Conservation (phyloP, 2,329 filamentous ascomycete species). For the Incumbomyces delicatus region DNA sequence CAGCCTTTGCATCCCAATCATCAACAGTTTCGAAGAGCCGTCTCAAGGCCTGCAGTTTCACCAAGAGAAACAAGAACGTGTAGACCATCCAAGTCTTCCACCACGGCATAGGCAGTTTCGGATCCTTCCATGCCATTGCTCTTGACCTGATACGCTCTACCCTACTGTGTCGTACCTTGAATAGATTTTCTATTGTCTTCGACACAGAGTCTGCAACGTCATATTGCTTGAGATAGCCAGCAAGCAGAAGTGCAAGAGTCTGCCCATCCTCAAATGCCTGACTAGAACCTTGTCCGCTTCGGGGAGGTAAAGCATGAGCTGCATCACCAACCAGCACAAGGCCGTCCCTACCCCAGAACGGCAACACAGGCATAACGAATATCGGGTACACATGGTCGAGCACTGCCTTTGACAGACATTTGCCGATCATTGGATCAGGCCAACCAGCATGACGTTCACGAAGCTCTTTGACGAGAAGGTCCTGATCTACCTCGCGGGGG, state of each 20-base stretch:
- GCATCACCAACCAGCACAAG: slow-evolving; percentile 47
- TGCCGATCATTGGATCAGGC: slow-evolving; percentile 34
- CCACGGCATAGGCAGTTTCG: neutral
- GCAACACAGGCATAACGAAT: slow-evolving; percentile 37
- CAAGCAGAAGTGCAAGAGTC: neutral
- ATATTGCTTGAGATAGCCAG: neutral
- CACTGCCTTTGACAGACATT: slow-evolving; percentile 28
- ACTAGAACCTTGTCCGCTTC: neutral
- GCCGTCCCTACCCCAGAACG: slow-evolving; percentile 34
- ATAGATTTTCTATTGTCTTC: neutral
- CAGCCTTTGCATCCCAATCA: neutral
- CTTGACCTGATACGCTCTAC: neutral
- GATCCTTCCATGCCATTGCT: slow-evolving; percentile 2
- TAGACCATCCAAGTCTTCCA: neutral
- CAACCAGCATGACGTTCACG: slow-evolving; percentile 32
- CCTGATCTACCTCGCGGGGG: slow-evolving; percentile 24
- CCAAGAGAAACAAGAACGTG: neutral
- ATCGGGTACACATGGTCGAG: slow-evolving; percentile 38
- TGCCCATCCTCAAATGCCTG: slow-evolving; percentile 1
- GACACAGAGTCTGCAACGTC: neutral
- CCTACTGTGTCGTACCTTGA: neutral
- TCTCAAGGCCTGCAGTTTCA: neutral
- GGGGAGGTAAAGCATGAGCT: slow-evolving; percentile 31
- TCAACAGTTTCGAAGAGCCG: neutral
- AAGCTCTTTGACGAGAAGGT: slow-evolving; percentile 21